Base-by-base conservation (phyloP, 345 rosid species). In the Brassica incana region DNA sequence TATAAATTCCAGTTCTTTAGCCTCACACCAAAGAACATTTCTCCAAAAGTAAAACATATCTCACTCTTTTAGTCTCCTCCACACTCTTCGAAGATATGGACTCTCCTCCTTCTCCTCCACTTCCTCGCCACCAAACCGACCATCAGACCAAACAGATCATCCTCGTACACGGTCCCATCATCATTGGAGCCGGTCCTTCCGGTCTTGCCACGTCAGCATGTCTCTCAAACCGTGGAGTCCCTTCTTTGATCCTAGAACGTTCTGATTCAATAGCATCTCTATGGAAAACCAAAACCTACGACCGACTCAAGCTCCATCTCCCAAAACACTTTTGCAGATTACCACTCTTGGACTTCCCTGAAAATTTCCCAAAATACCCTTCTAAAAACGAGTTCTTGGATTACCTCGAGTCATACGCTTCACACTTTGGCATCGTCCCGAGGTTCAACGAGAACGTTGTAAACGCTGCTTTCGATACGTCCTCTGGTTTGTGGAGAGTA, bases 171-270 rank as follows among this genome's bases (percentile, higher is more conserved):
- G 77, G 84, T 59, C 81, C 84, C 16, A 85, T 90, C 76, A 81
- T 90, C 69, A 88, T 90, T 15, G 98, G 98, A 68, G 90, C 92
- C 0, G 97, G 98, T 1, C 89, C 97, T 35, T 82, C 96, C 8
- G 97, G 98, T 35, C 83, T 94, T 0, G 84, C 98, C 52, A 75
- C 85, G 0, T 84, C 98, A 1, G 97, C 95, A 5, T 87, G 89
- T 83, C 88, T 94, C 12, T 77, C 54, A 7, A 72, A 40, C 15
- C 83, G 76, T 5, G 89, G 92, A 12, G 84, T 94, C 67, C 96
- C 97, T 33, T 77, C 86, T 86, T 61, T 88, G n/a, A 69, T 94
- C 69, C 87, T 94, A 0, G 97, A 92, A 74, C 84, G 92, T 66
- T 87, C 90, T 15, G 87, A 88, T 10, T 92, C 93, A 20, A 80